These are phyloP conservation scores for Letharia lupina DNA, from an alignment of 495 filamentous ascomycete genomes.

Conservation along the genomic window DNA sequence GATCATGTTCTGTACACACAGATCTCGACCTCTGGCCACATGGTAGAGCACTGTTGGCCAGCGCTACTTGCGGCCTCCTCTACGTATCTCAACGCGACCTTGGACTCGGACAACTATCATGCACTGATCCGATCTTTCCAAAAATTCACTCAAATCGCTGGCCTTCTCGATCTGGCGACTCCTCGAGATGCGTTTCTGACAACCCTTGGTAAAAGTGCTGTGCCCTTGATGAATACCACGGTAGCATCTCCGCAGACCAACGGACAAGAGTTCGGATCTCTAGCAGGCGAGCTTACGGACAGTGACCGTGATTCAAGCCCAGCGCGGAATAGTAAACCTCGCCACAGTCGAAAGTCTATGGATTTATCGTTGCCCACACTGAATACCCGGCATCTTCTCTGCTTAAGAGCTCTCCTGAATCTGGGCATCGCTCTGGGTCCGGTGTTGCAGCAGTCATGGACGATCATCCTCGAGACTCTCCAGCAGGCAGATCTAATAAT, in stretches of 20 bases:
- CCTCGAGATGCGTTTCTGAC: slow-evolving; percentile 92
- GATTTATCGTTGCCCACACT: slow-evolving; percentile 41
- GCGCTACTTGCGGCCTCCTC: slow-evolving; percentile 89
- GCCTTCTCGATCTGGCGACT: slow-evolving; percentile 71
- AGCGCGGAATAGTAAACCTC: slow-evolving; percentile 29
- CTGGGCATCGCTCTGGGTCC: slow-evolving; percentile 91
- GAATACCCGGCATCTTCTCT: slow-evolving; percentile 82
- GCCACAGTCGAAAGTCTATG: slow-evolving; percentile 32
- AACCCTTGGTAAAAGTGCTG: slow-evolving; percentile 82
- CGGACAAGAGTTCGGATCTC: slow-evolving; percentile 43
- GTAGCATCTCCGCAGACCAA: slow-evolving; percentile 2
- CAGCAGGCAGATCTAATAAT: slow-evolving; percentile 85
- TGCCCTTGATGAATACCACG: slow-evolving; percentile 49
- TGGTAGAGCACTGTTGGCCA: slow-evolving; percentile 91
- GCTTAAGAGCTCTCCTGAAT: slow-evolving; percentile 81
- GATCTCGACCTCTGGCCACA: slow-evolving; percentile 64
- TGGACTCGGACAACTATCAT: slow-evolving; percentile 94
- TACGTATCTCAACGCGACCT: slow-evolving; percentile 81
- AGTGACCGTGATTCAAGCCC: slow-evolving; percentile 35
- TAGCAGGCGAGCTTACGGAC: background rate
- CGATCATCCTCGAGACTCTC: slow-evolving; percentile 81
- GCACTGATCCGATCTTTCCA: slow-evolving; percentile 89
- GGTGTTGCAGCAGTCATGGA: slow-evolving; percentile 71
- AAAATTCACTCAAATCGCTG: slow-evolving; percentile 91
- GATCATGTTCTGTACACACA: slow-evolving; percentile 61